Evolutionary conservation across 768 basidiomycete species (phyloP).

Genomic region (Tulasnella sp.): DNA sequence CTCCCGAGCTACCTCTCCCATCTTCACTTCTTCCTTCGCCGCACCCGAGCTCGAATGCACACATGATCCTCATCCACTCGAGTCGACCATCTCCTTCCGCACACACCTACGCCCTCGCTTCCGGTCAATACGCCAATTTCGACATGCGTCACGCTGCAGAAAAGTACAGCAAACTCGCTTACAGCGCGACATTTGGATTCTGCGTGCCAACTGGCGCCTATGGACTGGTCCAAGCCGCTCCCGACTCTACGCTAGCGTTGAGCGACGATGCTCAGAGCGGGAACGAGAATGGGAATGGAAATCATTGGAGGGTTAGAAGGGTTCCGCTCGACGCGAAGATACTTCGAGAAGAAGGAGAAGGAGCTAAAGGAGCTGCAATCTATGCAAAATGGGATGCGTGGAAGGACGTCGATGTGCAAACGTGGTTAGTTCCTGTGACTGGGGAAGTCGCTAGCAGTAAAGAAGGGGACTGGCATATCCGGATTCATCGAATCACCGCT

Average conservation of each 20-base stretch:
- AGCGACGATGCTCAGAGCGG: constrained; percentile 42
- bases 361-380: constrained; percentile 38
- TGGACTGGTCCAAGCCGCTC: constrained; percentile 62
- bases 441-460: constrained; percentile 31
- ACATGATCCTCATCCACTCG: constrained; percentile 55
- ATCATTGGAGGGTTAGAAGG: constrained; percentile 54
- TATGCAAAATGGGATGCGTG: constrained; percentile 68
- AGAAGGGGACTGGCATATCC: constrained; percentile 55
- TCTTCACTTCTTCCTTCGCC: constrained; percentile 38
- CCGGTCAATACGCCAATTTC: constrained; percentile 58
- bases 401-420: constrained; percentile 63
- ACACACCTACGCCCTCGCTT: constrained; percentile 64
- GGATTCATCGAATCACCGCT: constrained; percentile 54
- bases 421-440: constrained; percentile 52
- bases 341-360: constrained; percentile 23
- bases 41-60: constrained; percentile 50
- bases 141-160: constrained; percentile 65
- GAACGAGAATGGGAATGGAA: constrained; percentile 25
- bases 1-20: constrained; percentile 57
- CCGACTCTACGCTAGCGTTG: constrained; percentile 61
- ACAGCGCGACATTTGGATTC: constrained; percentile 69
- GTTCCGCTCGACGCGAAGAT: constrained; percentile 11
- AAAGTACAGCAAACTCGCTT: constrained; percentile 71
- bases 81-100: constrained; percentile 34
- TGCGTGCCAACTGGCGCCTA: constrained; percentile 60